A percentile compares a stretch with the other conserved stretches of the same genome.
These are phyloP conservation scores for Fusarium mangiferae DNA, from an alignment of 2,329 filamentous ascomycete species.

Conservation along the genomic window DNA sequence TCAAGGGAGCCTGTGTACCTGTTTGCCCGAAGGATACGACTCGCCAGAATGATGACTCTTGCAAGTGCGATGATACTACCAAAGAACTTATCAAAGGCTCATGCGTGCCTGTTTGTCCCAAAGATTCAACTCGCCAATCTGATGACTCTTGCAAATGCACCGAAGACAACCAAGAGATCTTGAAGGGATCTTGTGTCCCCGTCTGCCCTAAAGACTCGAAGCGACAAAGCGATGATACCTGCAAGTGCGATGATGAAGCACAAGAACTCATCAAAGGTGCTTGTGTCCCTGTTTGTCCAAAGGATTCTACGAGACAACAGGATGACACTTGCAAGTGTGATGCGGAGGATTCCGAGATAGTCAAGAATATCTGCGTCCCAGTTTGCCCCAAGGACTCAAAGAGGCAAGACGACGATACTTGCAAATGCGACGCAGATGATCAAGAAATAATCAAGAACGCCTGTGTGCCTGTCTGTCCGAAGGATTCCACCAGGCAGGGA, in stretches of 20 bases:
- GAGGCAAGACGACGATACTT: fast-evolving
- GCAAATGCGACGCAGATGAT: not conserved
- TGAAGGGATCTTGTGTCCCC: not conserved
- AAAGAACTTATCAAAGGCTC: not conserved
- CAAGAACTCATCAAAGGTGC: not conserved
- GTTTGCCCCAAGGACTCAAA: not conserved
- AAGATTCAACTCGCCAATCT: not conserved
- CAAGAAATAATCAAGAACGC: not conserved
- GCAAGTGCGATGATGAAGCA: not conserved
- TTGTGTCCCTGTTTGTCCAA: not conserved
- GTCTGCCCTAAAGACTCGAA: not conserved
- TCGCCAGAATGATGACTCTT: not conserved
- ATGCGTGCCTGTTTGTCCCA: not conserved
- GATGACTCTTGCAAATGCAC: not conserved
- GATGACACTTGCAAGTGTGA: not conserved
- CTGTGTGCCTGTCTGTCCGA: not conserved
- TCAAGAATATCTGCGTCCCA: not conserved
- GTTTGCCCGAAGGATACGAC: not conserved
- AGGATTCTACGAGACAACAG: not conserved
- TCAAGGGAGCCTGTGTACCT: not conserved
- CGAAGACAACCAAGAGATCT: not conserved
- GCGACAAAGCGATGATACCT: not conserved
- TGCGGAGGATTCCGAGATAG: fast-evolving
- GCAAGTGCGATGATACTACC: not conserved
- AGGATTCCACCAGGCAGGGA: fast-evolving